Conservation (phyloP, 2,329 filamentous ascomycete species). For the Neonectria magnoliae region DNA sequence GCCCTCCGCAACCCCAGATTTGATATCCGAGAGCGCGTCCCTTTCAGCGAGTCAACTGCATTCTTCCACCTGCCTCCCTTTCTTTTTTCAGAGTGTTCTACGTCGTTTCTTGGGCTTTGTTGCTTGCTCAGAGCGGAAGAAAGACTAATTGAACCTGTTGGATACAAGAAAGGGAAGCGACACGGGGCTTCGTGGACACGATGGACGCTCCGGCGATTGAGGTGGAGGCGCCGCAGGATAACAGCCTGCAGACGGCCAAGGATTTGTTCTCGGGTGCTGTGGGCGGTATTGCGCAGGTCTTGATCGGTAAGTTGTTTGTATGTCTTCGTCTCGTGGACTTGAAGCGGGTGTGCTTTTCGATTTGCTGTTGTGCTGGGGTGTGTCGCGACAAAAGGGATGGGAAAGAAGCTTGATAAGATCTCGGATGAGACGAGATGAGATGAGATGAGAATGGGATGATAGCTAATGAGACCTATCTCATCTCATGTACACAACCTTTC, state of each 20-base stretch:
- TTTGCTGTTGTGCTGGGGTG: not conserved
- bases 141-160: slow-evolving; percentile 3
- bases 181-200: slow-evolving; percentile 9
- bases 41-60: slow-evolving; percentile 3
- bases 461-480: not conserved
- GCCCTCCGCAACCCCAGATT: slow-evolving; percentile 41
- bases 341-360: slow-evolving; percentile 49
- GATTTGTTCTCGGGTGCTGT: slow-evolving; percentile 91
- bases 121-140: not conserved
- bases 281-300: slow-evolving; percentile 91
- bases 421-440: slow-evolving; percentile 20
- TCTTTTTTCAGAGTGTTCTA: slow-evolving; percentile 10
- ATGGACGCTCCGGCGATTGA: slow-evolving; percentile 49
- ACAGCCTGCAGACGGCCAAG: slow-evolving; percentile 74
- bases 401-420: slow-evolving; percentile 17
- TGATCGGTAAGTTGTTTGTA: slow-evolving; percentile 72
- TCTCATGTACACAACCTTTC: not conserved
- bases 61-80: not conserved
- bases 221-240: slow-evolving; percentile 46
- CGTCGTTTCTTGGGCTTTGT: not conserved
- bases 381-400: not conserved
- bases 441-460: slow-evolving; percentile 1
- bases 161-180: not conserved
- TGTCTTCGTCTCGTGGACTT: not conserved
- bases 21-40: slow-evolving; percentile 30